Evolutionary conservation across 2,329 filamentous ascomycete genomes (phyloP).

Genomic region (Beauveria varroae): DNA sequence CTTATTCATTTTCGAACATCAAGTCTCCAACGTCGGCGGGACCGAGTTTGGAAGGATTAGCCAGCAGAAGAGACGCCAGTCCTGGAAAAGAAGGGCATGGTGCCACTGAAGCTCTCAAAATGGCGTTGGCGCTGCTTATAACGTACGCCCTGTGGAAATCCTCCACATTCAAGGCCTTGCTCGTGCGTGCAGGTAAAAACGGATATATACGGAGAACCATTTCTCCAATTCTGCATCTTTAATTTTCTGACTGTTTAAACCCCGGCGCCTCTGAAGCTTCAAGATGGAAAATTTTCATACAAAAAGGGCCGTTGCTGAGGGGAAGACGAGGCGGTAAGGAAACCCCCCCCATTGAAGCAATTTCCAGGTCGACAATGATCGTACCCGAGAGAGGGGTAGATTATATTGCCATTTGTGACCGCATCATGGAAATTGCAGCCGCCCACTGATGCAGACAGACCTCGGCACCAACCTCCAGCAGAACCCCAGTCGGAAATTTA

Average conservation of each 20-base stretch:
- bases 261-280: background rate
- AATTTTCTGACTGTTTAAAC: background rate
- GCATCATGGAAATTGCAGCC: background rate
- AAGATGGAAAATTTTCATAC: background rate
- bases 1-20: background rate
- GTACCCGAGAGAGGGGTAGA: background rate
- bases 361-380: background rate
- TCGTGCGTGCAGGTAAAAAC: background rate
- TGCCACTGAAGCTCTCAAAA: background rate
- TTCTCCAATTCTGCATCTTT: background rate
- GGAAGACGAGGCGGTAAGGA: constrained; percentile 3
- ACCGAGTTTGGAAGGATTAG: background rate
- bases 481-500: background rate
- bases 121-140: background rate
- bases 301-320: background rate
- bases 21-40: background rate
- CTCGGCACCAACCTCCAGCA: background rate
- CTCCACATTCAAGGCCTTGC: background rate
- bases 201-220: background rate
- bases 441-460: background rate
- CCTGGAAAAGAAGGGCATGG: background rate
- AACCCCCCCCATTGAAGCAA: background rate
- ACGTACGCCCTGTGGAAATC: constrained; percentile 6
- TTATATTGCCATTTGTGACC: background rate
- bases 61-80: background rate